Conservation (phyloP, 495 filamentous ascomycete species). For the Filosporella fistucella region DNA sequence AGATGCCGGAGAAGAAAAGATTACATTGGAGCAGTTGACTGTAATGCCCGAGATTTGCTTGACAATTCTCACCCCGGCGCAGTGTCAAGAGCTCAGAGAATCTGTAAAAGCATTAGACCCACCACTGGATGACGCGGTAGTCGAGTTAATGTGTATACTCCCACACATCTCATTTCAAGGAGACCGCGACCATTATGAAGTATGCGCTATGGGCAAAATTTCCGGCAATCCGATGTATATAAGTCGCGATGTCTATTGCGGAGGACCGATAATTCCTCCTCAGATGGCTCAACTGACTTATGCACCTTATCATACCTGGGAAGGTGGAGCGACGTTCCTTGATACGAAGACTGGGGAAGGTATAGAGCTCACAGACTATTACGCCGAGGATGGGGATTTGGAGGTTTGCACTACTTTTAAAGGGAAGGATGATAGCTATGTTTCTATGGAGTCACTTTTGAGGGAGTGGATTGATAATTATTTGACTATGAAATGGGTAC, state of each 20-base stretch:
- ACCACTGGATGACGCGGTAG: constrained; percentile 4
- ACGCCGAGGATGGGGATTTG: neutral
- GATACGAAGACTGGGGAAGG: constrained; percentile 7
- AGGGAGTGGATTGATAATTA: constrained; percentile 9
- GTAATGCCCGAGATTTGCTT: neutral
- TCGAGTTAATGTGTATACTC: constrained; percentile 3
- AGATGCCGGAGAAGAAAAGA: neutral
- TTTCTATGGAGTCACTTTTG: constrained; percentile 8
- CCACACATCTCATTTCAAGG: neutral
- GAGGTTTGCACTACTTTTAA: neutral
- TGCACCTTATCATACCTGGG: neutral
- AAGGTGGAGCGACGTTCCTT: neutral
- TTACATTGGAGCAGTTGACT: neutral
- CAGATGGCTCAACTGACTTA: constrained; percentile 4
- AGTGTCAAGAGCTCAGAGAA: neutral
- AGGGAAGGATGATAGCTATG: neutral
- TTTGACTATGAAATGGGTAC: neutral
- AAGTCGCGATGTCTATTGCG: neutral
- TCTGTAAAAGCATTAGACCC: neutral
- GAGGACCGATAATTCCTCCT: constrained; percentile 5
- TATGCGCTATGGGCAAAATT: neutral
- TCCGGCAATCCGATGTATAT: neutral
- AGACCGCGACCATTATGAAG: neutral
- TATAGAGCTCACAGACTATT: constrained; percentile 1
- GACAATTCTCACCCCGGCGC: neutral